A percentile compares a stretch with the other conserved stretches of the same genome.
These are phyloP conservation scores for Cutaneotrichosporon arboriforme DNA, from an alignment of 1,284 basidiomycete genomes.

Conservation along the genomic window DNA sequence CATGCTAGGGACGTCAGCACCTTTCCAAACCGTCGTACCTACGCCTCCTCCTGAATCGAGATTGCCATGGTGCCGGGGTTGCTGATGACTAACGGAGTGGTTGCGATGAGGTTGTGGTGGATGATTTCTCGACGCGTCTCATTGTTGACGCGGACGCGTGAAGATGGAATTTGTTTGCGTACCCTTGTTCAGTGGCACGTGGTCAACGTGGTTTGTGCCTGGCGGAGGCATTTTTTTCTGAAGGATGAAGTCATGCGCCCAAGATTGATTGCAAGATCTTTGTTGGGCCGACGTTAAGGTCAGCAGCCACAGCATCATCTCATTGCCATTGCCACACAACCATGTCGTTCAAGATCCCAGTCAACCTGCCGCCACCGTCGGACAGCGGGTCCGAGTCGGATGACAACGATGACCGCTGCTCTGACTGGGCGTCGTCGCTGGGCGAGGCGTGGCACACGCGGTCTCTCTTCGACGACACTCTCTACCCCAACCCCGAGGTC, in stretches of 20 bases:
- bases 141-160: background rate
- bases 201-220: background rate
- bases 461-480: constrained; percentile 73
- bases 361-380: constrained; percentile 11
- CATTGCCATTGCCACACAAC: background rate
- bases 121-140: background rate
- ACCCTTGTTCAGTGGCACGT: background rate
- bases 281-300: background rate
- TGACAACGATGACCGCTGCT: constrained; percentile 28
- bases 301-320: background rate
- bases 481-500: constrained; percentile 59
- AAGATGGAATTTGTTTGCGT: background rate
- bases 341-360: constrained; percentile 18
- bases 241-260: background rate
- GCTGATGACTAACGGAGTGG: background rate
- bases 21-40: background rate
- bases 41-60: constrained; percentile 11
- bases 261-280: background rate
- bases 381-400: constrained; percentile 20
- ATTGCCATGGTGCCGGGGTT: constrained; percentile 6
- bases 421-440: constrained; percentile 41
- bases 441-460: constrained; percentile 51
- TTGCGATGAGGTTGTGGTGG: background rate
- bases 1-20: constrained; percentile 12
- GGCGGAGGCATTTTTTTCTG: constrained; percentile 8